phyloP scores from a whole-genome alignment of 2,329 filamentous ascomycete species.

The Uncinocarpus reesii region DNA sequence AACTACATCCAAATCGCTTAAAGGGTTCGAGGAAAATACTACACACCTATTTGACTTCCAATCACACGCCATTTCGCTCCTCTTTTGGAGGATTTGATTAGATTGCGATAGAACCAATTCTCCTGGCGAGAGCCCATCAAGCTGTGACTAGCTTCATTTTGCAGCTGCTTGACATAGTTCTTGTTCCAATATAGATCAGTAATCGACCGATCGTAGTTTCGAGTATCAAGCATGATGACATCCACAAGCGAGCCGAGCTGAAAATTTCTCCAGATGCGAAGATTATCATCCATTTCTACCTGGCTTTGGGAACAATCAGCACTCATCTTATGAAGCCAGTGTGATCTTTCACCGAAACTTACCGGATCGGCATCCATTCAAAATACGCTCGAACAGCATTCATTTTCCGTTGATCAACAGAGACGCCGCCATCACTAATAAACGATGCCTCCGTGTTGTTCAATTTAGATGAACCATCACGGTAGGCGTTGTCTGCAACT shows the following conservation, averaged over 20 bases:
- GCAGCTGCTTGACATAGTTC: conserved; percentile 52
- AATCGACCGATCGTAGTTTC: conserved; percentile 58
- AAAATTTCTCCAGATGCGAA: conserved; percentile 59
- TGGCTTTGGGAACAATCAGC: conserved; percentile 29
- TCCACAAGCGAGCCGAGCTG: conserved; percentile 56
- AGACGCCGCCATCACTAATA: conserved; percentile 48
- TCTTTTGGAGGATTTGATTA: conserved; percentile 50
- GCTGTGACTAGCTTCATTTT: conserved; percentile 55
- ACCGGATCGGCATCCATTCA: conserved; percentile 52
- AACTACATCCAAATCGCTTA: background rate
- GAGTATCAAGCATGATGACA: conserved; percentile 58
- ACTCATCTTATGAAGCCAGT: background rate
- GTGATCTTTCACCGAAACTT: background rate
- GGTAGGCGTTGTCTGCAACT: conserved; percentile 56
- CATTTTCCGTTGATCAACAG: conserved; percentile 62
- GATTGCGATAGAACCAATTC: conserved; percentile 58
- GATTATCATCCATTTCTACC: conserved; percentile 57
- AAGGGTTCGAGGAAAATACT: no score
- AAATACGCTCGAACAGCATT: conserved; percentile 63
- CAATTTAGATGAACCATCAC: conserved; percentile 49
- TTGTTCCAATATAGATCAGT: conserved; percentile 51
- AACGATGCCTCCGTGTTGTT: conserved; percentile 61
- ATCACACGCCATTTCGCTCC: conserved; percentile 61
- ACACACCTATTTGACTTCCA: conserved; percentile 35
- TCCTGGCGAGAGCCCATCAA: conserved; percentile 66